Base-by-base conservation (phyloP, 768 basidiomycete species). In the Agaricus bisporus region DNA sequence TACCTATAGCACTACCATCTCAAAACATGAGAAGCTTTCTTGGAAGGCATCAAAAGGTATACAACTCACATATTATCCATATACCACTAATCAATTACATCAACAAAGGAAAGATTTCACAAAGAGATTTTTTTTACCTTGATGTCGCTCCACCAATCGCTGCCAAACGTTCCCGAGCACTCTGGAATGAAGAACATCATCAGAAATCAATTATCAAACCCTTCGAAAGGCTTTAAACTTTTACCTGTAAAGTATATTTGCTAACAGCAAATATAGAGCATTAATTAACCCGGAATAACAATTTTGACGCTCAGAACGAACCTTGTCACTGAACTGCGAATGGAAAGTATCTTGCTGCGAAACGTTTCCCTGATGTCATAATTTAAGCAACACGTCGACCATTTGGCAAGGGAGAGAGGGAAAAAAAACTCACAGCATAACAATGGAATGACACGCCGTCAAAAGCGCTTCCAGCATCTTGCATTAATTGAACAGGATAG, bases 131-230 rank as follows among this genome's bases (percentile, higher is more conserved):
- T 32, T 32, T 32, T 32, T 68, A 81, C 85, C 76, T 88, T 88
- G 67, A 88, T 80, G 58, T 88, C 84, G 50, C 68, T 71, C 86
- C 86, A 89, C 85, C 85, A 88, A 62, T 88, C 82, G 14, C 75
- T 74, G 25, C 83, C 81, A 57, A 76, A 65, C 0, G 71, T 74
- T 5, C 86, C 85, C 3, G 79, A 67, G 61, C 87, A 88, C 64
- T 88, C 86, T 60, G 70, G 12, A 25, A 6, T 7, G 47, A 45
- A 8, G 11, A 14, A 36, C 28, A 18, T n/a, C 5, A 18, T 14
- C 26, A n/a, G 8, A 38, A 12, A 42, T 49, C 47, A 38, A n/a
- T n/a, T 12, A 11, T 28, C 32, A 38, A 15, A 15, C 14, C 18
- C 48, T 12, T 3, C 26, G 10, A 5, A 18, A 18, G 26, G 28